Base-by-base conservation (phyloP, 345 rosid species). In the Conringia planisiliqua region DNA sequence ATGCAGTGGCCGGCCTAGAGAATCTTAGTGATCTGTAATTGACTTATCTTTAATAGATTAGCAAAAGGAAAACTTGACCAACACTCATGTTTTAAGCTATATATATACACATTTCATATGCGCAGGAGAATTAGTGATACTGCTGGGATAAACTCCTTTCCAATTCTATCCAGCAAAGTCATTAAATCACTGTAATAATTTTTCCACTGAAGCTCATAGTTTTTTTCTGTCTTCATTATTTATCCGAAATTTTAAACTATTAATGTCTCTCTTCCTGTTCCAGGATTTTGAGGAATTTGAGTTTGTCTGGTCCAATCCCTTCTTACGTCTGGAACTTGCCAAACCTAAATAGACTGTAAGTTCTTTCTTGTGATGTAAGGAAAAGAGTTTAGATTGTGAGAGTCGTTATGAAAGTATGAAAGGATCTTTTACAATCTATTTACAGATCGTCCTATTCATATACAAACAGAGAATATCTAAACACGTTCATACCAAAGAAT, bases 51-150 rank as follows among this genome's bases (percentile, higher is more conserved):
- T 13, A 27, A 27, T 29, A 56, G 36, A 55, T 10, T 56, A 62
- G 18, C 65, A 10, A 56, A n/a, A 44, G 12, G 7, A 65, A 0
- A 18, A 35, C 18, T 8, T 5, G 44, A 32, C 32, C 13, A 32
- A 57, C 5, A 29, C 50, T 74, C 8, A 66, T 67, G 30, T 46
- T 67, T 39, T 16, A 47, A 26, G 17, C 7, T 12, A 7, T 30
- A n/a, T 12, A 7, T 30, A n/a, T 55, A 8, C 40, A 48, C 27
- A 48, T 12, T 14, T 29, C 36, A 18, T 66, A 7, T 73, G 61
- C 80, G 24, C 62, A 88, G 92, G 85, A 79, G 68, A 62, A 74
- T 88, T 20, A 78, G 75, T 66, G 87, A 85, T 40, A 70, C 71
- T 10, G 56, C 16, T 38, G 86, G 80, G 38, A 61, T 55, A 20